phyloP scores from a whole-genome alignment of 2,329 filamentous ascomycete genomes.

The Ophiostoma piceae region DNA sequence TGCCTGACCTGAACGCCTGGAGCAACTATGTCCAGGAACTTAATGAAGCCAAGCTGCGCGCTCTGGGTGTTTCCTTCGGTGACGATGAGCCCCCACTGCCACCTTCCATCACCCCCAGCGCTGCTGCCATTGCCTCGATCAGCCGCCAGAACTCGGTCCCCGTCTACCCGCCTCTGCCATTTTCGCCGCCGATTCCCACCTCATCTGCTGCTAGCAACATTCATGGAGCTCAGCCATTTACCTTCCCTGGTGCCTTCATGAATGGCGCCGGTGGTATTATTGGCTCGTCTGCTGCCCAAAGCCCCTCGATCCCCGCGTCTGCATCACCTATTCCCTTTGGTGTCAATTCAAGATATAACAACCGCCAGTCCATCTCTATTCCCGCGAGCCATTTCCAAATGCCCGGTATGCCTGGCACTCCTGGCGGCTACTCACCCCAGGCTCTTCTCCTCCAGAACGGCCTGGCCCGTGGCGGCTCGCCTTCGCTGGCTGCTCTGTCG shows the following conservation, averaged over 20 bases:
- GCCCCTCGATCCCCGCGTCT: slow-evolving; percentile 58
- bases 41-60: slow-evolving; percentile 85
- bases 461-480: slow-evolving; percentile 56
- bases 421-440: slow-evolving; percentile 54
- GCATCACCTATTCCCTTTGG: slow-evolving; percentile 67
- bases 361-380: slow-evolving; percentile 67
- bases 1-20: slow-evolving; percentile 66
- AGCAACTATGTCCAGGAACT: slow-evolving; percentile 76
- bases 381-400: slow-evolving; percentile 61
- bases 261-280: slow-evolving; percentile 14
- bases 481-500: slow-evolving; percentile 52
- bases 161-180: slow-evolving; percentile 69
- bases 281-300: slow-evolving; percentile 54
- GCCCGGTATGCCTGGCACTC: slow-evolving; percentile 57
- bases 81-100: slow-evolving; percentile 60
- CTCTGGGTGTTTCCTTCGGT: slow-evolving; percentile 78
- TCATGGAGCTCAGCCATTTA: slow-evolving; percentile 51
- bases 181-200: slow-evolving; percentile 77
- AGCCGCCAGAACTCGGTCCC: slow-evolving; percentile 63
- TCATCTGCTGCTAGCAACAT: slow-evolving; percentile 67
- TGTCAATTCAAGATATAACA: slow-evolving; percentile 54
- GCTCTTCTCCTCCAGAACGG: slow-evolving; percentile 49
- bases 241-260: slow-evolving; percentile 55
- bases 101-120: slow-evolving; percentile 62
- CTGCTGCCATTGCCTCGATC: slow-evolving; percentile 47